Base-by-base conservation (phyloP, 441 rosid genomes). In the Adansonia madagascariensis region DNA sequence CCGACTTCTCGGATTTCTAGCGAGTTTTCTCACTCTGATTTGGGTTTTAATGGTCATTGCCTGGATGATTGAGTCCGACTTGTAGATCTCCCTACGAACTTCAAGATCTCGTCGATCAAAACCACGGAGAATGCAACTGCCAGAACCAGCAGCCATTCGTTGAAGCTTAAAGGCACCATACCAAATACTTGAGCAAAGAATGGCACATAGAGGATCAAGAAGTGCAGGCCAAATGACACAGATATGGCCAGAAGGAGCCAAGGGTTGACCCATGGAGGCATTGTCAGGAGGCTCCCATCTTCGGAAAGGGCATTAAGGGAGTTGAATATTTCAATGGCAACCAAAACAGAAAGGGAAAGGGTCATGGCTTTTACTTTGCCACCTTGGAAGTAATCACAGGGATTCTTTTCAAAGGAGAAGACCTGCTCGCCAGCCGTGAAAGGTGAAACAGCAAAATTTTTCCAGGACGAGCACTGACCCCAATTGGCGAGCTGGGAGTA, bases 231-330 rank as follows among this genome's bases (percentile, higher is more conserved):
- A 11, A 86, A 86, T 8, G 89, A 86, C 22, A 84, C 82, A 0
- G 79, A 77, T 87, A 84, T 86, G 56, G 89, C 87, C 43, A 83
- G 14, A 14, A 86, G 82, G 69, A 86, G 89, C 86, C 86, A 86
- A 6, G 89, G 89, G 77, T 86, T 86, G 66, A 82, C 85, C 89
- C 89, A 86, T 7, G 89, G 89, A 41, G 87, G 89, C 89, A 86
- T 84, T 8, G 62, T 55, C 79, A 80, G 49, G 27, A 86, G 82
- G 79, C 89, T 84, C 4, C 83, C 80, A 49, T 86, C 85, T 76
- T 86, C 89, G 0, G 89, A 86, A 41, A 86, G 84, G 60, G 89
- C 89, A 27, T 84, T 86, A 71, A 86, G 78, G 64, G 86, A 86
- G 84, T 86, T 86, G 81, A 86, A 86, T 85, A 86, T 86, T 76